Base-by-base conservation (phyloP, 768 basidiomycete genomes). In the Tricholoma sp. region DNA sequence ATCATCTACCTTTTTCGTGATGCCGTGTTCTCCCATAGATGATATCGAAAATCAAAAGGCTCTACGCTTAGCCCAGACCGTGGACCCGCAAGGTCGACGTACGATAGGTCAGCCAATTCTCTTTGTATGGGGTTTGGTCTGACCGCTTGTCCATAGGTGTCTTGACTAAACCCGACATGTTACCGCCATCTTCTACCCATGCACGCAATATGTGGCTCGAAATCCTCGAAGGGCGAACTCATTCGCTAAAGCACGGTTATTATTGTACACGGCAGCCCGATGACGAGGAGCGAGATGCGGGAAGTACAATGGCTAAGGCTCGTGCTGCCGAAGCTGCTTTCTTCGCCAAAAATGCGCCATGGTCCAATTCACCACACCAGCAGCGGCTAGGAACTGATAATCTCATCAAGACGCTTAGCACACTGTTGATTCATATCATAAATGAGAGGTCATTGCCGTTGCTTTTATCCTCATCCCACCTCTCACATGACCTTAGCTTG, bases 1-100 rank as follows among this genome's bases (percentile, higher is more conserved):
- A 53, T 34, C 7, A 27, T 18, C 24, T 34, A 32, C 32, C 14
- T 43, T 11, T 41, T 16, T 27, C 22, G 6, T 46, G 16, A 41
- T 16, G 31, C 12, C 11, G 29, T 24, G 3, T 37, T 31, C 55
- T 3, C 18, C 14, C 35, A 9, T 50, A 84, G 83, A 82, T 52
- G 84, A 85, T 56, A 78, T 82, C 52, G 78, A 84, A 60, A 85
- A 83, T 60, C 83, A 83, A 62, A 78, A 77, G 54, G 83, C 84
- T 0, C 70, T 77, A 10, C 68, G 71, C 1, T 72, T 84, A 2
- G 83, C 83, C 1, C 67, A 67, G 1, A 65, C 76, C 34, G 76
- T 65, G 37, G 83, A 84, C 62, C 75, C 75, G 0, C 60, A 71
- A 0, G 81, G 83, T 2, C 59, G 62, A 16, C 71, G 83, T 5